Evolutionary conservation across 164 flowering plant genomes (phyloP).

Genomic region (Berberis thunbergii): DNA sequence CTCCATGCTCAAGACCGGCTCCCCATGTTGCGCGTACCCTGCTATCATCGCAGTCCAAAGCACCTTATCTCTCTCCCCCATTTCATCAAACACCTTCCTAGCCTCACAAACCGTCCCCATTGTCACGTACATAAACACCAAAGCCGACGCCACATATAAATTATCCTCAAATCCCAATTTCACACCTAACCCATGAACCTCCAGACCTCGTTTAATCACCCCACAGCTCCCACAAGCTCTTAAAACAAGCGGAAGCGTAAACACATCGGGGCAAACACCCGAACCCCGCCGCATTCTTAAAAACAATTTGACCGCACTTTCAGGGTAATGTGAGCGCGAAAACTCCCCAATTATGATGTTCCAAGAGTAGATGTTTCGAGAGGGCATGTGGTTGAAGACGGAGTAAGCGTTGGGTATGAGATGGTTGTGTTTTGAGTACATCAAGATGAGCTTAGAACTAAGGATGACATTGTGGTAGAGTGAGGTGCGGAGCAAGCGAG

Average conservation of each 20-base stretch:
- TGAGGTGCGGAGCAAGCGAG: conserved; percentile 7
- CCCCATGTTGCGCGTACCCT: conserved; percentile 11
- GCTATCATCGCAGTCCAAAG: conserved; percentile 12
- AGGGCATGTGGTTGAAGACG: conserved; percentile 4
- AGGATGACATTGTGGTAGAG: conserved; percentile 7
- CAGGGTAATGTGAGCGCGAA: conserved; percentile 6
- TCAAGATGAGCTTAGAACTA: conserved; percentile 5
- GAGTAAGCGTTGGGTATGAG: conserved; percentile 4
- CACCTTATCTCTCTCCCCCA: conserved; percentile 7
- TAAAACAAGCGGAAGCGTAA: conserved; percentile 3
- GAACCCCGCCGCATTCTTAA: conserved; percentile 1
- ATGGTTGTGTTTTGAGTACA: conserved; percentile 2
- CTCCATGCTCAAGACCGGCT: conserved; percentile 3
- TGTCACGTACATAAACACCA: conserved; percentile 6
- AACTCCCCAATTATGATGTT: conserved; percentile 7
- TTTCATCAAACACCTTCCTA: conserved; percentile 7
- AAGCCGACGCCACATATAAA: conserved; percentile 4
- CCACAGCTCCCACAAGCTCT: conserved; percentile 6
- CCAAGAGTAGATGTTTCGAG: conserved; percentile 5
- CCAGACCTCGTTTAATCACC: background rate
- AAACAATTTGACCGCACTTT: conserved; percentile 5
- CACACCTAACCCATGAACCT: conserved; percentile 7
- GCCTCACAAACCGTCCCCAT: conserved; percentile 7
- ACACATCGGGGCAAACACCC: background rate
- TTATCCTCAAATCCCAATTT: conserved; percentile 6